Base-by-base conservation (phyloP, 1,284 basidiomycete genomes). In the Ustilago tritici region DNA sequence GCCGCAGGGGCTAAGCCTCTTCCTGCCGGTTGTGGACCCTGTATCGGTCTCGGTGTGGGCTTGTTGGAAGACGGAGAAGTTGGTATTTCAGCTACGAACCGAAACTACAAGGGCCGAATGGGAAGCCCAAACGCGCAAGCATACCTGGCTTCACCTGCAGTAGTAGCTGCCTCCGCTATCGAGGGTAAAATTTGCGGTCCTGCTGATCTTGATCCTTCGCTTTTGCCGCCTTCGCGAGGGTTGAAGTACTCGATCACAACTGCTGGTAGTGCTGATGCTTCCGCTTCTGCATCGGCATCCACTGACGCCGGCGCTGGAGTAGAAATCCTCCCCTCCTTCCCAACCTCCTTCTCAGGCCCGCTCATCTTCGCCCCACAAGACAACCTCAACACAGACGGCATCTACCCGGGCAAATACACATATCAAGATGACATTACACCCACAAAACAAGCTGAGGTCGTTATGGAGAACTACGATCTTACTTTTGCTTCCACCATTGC, bases 41-140 rank as follows among this genome's bases (percentile, higher is more conserved):
- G 97, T 87, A 99, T 99, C 75, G 97, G 97, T 28, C 90, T 99
- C 6, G 96, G 96, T 4, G 92, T 92, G 1, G 97, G 97, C 15
- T 88, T 99, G 61, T 88, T 99, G 31, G 92, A 98, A 86, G 95
- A 98, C 82, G 96, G 96, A 4, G 90, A 99, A 87, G 92, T 92
- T 2, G 96, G 96, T 0, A 99, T 99, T 86, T 95, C 93, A 80
- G 96, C 97, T 7, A 99, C 96, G 14, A 99, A 99, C 88, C 90
- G 96, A 86, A 99, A 99, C 86, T 99, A 98, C 88, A 99, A 99
- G 88, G 96, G 96, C 6, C 90, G 96, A 11, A 99, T 99, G 96
- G 96, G 96, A 1, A 91, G 92, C 80, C 96, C 97, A 0, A 93
- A 95, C 57, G 96, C 96, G 0, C 91, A 93, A 78, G 96, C 96